Evolutionary conservation across 73 alveolate genomes (phyloP).

Genomic region (Paramecium sexaurelia): DNA sequence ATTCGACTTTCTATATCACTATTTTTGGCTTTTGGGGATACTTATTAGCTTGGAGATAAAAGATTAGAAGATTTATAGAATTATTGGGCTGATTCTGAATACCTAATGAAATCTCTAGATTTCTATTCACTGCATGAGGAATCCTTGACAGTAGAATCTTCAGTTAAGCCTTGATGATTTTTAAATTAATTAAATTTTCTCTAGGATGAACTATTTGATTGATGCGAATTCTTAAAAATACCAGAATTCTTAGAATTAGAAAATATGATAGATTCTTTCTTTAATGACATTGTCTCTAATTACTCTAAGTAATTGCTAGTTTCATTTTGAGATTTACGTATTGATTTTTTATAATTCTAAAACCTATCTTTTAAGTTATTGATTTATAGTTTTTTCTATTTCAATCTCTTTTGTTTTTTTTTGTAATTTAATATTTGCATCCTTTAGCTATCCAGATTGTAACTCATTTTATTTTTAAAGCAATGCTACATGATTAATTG

Average conservation of each 20-base stretch:
- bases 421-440: not conserved
- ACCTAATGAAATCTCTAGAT: not conserved
- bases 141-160: conserved; percentile 33
- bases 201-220: not conserved
- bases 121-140: not conserved
- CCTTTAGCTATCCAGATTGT: not conserved
- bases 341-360: not conserved
- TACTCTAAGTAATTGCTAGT: not conserved
- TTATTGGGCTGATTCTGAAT: not conserved
- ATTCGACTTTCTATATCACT: not conserved
- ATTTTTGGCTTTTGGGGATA: not conserved
- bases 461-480: not conserved
- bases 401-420: not conserved
- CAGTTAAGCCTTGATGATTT: not conserved
- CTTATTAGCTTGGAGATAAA: not conserved
- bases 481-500: not conserved
- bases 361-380: not conserved
- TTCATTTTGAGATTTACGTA: not conserved
- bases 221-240: not conserved
- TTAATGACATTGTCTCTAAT: not conserved
- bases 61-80: not conserved
- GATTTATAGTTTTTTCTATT: not conserved
- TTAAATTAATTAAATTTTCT: not conserved
- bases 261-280: not conserved
- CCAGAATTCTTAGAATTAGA: not conserved